A percentile compares a stretch with the other conserved stretches of the same genome.
phyloP scores from a whole-genome alignment of 2,329 filamentous ascomycete species.

The Apiospora koreana region DNA sequence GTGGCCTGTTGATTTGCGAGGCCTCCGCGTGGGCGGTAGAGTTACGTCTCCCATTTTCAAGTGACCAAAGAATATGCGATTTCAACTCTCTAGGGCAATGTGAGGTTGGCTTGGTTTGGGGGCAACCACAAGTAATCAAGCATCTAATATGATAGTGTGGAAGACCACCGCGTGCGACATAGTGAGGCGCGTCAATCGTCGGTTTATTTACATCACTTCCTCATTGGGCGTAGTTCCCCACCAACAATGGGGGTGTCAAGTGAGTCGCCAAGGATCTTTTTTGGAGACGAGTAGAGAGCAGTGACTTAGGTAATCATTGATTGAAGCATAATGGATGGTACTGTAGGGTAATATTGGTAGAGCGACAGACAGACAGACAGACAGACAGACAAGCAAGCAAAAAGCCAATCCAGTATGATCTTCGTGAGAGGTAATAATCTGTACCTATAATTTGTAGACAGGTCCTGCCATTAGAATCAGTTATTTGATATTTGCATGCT shows the following conservation, averaged over 20 bases:
- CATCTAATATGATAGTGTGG: background rate
- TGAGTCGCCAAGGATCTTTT: background rate
- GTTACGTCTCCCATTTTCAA: constrained; percentile 41
- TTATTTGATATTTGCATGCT: background rate
- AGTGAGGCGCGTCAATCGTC: background rate
- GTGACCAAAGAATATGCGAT: constrained; percentile 19
- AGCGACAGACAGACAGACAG: background rate
- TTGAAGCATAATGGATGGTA: background rate
- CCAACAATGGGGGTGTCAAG: background rate
- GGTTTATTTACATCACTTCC: constrained; percentile 17
- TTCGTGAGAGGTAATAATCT: too few species aligned
- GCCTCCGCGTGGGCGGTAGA: constrained; percentile 56
- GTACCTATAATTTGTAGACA: too few species aligned
- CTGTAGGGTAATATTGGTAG: too few species aligned
- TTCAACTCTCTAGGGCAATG: constrained; percentile 35
- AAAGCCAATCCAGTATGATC: too few species aligned
- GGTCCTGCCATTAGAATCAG: too few species aligned
- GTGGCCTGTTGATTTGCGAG: constrained; percentile 71
- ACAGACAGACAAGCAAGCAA: background rate
- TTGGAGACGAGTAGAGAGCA: background rate
- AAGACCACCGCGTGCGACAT: background rate
- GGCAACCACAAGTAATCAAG: background rate
- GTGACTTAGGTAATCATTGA: background rate
- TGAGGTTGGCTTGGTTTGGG: constrained; percentile 12
- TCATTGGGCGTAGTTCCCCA: constrained; percentile 9